Base-by-base conservation (phyloP, 1,284 basidiomycete species). In the Microbotryum violaceum region DNA sequence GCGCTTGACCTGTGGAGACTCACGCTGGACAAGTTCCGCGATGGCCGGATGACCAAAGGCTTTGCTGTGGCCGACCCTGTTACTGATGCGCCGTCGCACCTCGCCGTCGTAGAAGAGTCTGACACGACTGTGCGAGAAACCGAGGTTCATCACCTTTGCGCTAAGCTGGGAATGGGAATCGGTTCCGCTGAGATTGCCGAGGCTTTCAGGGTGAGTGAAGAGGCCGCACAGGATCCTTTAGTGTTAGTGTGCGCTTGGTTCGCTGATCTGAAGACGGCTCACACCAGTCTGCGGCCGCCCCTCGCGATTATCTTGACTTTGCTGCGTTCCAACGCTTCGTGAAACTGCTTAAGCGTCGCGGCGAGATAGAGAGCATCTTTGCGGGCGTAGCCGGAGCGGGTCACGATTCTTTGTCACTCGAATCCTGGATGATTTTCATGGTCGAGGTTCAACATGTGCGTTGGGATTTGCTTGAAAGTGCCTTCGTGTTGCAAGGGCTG, bases 281-380 rank as follows among this genome's bases (percentile, higher is more conserved):
- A 16, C 16, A 12, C 37, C 37, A 42, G 37, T 42, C 37, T 42
- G 86, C 88, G 1, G 90, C 93, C 73, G 74, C 74, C 6, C 78
- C 82, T 49, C 77, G 81, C n/a, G 83, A 82, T 4, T 87, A 80
- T 64, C 82, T 98, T 47, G 85, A 92, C 74, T 91, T 93, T 72
- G 73, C 81, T 3, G 86, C 88, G 64, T 97, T 97, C 73, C 87
- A 87, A 65, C 78, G 79, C 18, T 92, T 97, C 65, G 89, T 97
- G 67, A 88, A 87, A 72, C 78, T 87, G 8, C 80, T 96, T 47
- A 94, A 94, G 73, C 80, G 82, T 2, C 82, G 93, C 23, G 84
- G 86, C 0, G 94, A 97, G 66, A 77, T 97, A 3, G 85, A 88
- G 56, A 71, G 77, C 2, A 73, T 78, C 57, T 68, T 61, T 44